Evolutionary conservation across 1,139 yeast genomes (phyloP), one percentile per base, ranked within the genome.

Genomic region (Taphrina confusa): DNA sequence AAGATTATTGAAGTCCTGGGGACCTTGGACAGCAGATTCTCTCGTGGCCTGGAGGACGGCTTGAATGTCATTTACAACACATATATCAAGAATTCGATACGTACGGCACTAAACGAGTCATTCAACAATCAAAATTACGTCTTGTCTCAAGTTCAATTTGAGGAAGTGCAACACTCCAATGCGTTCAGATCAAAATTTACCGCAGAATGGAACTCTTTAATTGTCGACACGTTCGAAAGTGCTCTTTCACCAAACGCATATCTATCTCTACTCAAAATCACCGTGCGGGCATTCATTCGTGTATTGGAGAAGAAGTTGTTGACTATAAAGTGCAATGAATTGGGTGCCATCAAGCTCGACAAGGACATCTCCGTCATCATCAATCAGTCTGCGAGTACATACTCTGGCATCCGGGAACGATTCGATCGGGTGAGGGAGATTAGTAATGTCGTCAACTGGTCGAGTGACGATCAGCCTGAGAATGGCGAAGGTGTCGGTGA

Each of bases 331-430:
- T 82, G 89, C 64, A 90, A 87, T 68, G 95, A 87, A 66, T 74
- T 87, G 54, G 97, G 97, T 0, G 84, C 95, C 0, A 79, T 90
- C 34, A 85, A 84, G 65, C 75, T 94, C 57, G 98, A 94, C 67
- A 82, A 87, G 63, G 97, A 91, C 70, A 75, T 91, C 47, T 83
- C 92, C 39, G 77, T 81, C 50, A 78, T 91, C 40, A 87, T 92
- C 30, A 25, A 34, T 16, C 58, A 44, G 18, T 27, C 45, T 6
- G 58, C 25, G 5, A 30, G 36, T 8, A 25, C 36, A 1, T 11
- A 45, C 18, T 16, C 31, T 3, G 51, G 51, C 23, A 23, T 54
- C 18, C 34, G 58, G 18, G 58, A 54, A 14, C 58, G 58, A 8
- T 54, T 54, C 49, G 58, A 54, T 18, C 51, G 58, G 14, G 40